Evolutionary conservation across 2,329 filamentous ascomycete species (phyloP).

Genomic region (Xylariaceae sp.): DNA sequence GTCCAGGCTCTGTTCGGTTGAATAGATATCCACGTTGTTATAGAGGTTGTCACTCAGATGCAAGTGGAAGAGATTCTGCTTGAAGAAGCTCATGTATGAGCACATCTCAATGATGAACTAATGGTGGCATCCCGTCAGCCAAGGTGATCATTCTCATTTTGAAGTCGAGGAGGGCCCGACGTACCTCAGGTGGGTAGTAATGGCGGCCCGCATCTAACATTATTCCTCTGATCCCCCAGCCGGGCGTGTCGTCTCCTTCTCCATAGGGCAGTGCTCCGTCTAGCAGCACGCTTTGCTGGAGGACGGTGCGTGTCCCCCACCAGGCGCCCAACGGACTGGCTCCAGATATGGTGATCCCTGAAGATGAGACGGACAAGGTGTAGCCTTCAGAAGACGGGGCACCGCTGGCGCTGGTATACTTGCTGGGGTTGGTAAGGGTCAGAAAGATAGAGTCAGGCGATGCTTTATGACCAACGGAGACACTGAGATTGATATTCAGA

Average conservation of each 20-base stretch:
- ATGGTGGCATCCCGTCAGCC: neutral
- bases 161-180: slow-evolving; percentile 1
- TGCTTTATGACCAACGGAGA: slow-evolving; percentile 16
- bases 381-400: slow-evolving; percentile 42
- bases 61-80: slow-evolving; percentile 51
- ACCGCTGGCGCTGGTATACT: slow-evolving; percentile 37
- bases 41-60: slow-evolving; percentile 51
- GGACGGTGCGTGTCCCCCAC: slow-evolving; percentile 49
- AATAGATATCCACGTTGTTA: slow-evolving; percentile 41
- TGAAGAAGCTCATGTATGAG: slow-evolving; percentile 53
- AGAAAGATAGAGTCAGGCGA: slow-evolving; percentile 31
- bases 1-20: slow-evolving; percentile 35
- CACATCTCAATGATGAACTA: slow-evolving; percentile 49
- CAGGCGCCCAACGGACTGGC: slow-evolving; percentile 48
- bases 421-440: slow-evolving; percentile 33
- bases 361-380: slow-evolving; percentile 30
- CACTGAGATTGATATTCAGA: slow-evolving; percentile 22
- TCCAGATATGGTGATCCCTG: slow-evolving; percentile 39
- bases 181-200: slow-evolving; percentile 41
- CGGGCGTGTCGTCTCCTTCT: slow-evolving; percentile 38
- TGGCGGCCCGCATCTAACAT: slow-evolving; percentile 47
- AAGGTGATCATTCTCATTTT: neutral
- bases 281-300: slow-evolving; percentile 41
- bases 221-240: slow-evolving; percentile 40
- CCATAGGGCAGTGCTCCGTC: slow-evolving; percentile 34